Evolutionary conservation across 495 filamentous ascomycete genomes (phyloP).

Genomic region (Lasiosphaeria hispida): DNA sequence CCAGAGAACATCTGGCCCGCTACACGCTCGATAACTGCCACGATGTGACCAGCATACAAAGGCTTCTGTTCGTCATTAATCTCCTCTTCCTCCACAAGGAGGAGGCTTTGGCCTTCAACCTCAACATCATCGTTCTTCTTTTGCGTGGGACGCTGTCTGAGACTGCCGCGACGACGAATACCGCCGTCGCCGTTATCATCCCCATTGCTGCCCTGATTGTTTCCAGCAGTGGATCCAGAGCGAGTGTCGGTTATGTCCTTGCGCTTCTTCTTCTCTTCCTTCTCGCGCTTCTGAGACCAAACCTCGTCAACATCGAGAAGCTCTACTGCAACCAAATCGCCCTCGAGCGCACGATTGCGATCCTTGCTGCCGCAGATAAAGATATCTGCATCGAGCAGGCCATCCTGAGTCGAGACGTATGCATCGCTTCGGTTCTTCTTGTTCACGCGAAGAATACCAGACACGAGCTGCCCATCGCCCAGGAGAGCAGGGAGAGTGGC

Average conservation of each 20-base stretch:
- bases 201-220: slow-evolving; percentile 65
- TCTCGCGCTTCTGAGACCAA: slow-evolving; percentile 97
- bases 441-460: slow-evolving; percentile 95
- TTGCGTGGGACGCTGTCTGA: slow-evolving; percentile 93
- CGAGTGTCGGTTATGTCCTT: slow-evolving; percentile 96
- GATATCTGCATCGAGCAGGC: slow-evolving; percentile 88
- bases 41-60: slow-evolving; percentile 92
- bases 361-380: slow-evolving; percentile 99
- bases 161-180: slow-evolving; percentile 86
- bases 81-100: slow-evolving; percentile 96
- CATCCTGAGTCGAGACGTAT: slow-evolving; percentile 90
- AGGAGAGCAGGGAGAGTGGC: slow-evolving; percentile 90
- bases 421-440: slow-evolving; percentile 99
- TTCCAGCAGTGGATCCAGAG: slow-evolving; percentile 67
- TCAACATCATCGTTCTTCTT: slow-evolving; percentile 99
- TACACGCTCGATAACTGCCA: slow-evolving; percentile 94
- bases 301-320: slow-evolving; percentile 98
- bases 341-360: slow-evolving; percentile 91
- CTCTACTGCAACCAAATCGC: slow-evolving; percentile 92
- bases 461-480: slow-evolving; percentile 88
- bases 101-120: slow-evolving; percentile 94
- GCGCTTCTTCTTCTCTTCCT: slow-evolving; percentile 99
- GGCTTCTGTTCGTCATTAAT: slow-evolving; percentile 98
- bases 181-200: slow-evolving; percentile 71
- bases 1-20: slow-evolving; percentile 99